These are phyloP conservation scores for Alternaria tenuissima DNA, from an alignment of 2,329 filamentous ascomycete species.

Conservation along the genomic window DNA sequence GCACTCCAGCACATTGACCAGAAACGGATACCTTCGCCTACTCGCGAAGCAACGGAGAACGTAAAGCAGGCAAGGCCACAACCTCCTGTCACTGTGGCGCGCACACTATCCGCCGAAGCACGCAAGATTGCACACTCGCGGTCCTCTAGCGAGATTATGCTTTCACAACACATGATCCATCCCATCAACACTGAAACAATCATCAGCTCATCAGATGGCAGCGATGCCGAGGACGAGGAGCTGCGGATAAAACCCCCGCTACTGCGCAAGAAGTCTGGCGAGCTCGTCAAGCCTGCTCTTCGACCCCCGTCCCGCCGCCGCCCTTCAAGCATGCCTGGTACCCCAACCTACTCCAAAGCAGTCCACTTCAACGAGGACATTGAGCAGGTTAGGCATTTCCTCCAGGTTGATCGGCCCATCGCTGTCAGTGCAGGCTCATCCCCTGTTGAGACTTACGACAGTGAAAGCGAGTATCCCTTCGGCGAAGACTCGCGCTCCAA, in stretches of 20 bases:
- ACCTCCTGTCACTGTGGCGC: slow-evolving; percentile 29
- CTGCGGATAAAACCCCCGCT: slow-evolving; percentile 79
- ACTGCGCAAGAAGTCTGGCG: slow-evolving; percentile 97
- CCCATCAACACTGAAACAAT: slow-evolving; percentile 56
- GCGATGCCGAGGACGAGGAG: slow-evolving; percentile 66
- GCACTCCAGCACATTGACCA: slow-evolving; percentile 83
- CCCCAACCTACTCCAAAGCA: slow-evolving; percentile 92
- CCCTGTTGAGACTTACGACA: slow-evolving; percentile 86
- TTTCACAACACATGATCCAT: slow-evolving; percentile 55
- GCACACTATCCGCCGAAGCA: slow-evolving; percentile 61
- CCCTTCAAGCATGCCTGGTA: slow-evolving; percentile 96
- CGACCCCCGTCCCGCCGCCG: slow-evolving; percentile 79
- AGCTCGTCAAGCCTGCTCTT: slow-evolving; percentile 91
- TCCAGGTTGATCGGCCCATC: slow-evolving; percentile 92
- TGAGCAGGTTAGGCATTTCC: slow-evolving; percentile 94
- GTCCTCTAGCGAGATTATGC: slow-evolving; percentile 65
- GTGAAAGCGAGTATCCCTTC: slow-evolving; percentile 90
- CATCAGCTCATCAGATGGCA: slow-evolving; percentile 57
- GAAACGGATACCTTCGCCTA: slow-evolving; percentile 67
- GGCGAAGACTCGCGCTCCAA: slow-evolving; percentile 57
- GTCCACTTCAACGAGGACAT: slow-evolving; percentile 99
- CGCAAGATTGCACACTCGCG: slow-evolving; percentile 69
- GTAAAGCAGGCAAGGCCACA: slow-evolving; percentile 23
- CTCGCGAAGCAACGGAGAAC: slow-evolving; percentile 40
- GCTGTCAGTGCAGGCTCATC: slow-evolving; percentile 95